These are phyloP conservation scores for Flueggea neowawraea DNA, from an alignment of 441 rosid species.

Conservation along the genomic window DNA sequence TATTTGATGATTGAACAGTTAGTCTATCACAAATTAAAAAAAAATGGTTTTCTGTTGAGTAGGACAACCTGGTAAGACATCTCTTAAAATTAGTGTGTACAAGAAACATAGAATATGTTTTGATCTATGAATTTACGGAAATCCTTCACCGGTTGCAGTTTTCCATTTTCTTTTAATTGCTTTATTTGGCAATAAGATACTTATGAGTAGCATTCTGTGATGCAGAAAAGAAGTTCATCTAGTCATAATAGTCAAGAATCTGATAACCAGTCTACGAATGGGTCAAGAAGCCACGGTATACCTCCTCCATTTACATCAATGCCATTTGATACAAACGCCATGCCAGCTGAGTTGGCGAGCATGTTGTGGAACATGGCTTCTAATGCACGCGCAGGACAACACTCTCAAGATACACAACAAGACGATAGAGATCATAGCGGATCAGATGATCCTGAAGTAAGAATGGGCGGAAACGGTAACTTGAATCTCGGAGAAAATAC, in stretches of 20 bases:
- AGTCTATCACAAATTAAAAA: neutral
- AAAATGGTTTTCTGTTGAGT: too few species aligned
- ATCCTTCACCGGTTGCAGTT: neutral
- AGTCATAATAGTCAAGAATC: conserved; percentile 24
- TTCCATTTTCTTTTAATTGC: too few species aligned
- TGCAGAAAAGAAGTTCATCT: conserved; percentile 29
- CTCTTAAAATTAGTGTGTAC: too few species aligned
- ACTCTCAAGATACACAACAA: conserved; percentile 30
- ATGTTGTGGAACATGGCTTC: conserved; percentile 47
- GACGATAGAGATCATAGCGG: conserved; percentile 18
- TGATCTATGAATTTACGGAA: too few species aligned
- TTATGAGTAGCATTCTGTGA: too few species aligned
- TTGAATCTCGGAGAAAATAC: conserved; percentile 40
- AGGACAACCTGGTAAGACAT: too few species aligned
- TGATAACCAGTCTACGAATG: conserved; percentile 24
- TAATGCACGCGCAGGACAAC: conserved; percentile 30
- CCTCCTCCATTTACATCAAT: conserved; percentile 28
- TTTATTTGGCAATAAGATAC: too few species aligned
- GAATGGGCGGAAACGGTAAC: conserved; percentile 40
- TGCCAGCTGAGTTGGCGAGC: conserved; percentile 38
- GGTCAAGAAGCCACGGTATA: conserved; percentile 28
- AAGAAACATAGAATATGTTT: too few species aligned
- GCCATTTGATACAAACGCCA: conserved; percentile 29
- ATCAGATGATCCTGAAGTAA: conserved; percentile 35
- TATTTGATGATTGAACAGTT: neutral